Evolutionary conservation across 2,329 filamentous ascomycete genomes (phyloP).

Genomic region (Bipolaris cookei): DNA sequence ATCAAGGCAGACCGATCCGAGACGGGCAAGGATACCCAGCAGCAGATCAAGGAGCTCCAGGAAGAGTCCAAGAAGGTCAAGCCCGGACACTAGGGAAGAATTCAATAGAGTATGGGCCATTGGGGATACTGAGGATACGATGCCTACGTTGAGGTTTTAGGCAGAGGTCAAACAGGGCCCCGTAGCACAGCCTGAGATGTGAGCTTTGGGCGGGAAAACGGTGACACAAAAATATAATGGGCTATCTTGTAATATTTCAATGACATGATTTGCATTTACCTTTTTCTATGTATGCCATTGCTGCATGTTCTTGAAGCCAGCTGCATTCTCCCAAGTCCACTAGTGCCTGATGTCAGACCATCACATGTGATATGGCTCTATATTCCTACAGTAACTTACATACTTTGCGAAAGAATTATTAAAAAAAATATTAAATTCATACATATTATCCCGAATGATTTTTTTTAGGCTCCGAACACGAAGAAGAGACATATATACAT

Average conservation of each 20-base stretch:
- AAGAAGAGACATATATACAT: no score
- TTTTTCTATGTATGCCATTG: background rate
- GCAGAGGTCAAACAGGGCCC: background rate
- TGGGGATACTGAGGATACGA: background rate
- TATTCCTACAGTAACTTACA: no score
- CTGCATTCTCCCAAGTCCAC: background rate
- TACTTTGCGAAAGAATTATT: no score
- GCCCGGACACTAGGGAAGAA: background rate
- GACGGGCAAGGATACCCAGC: conserved; percentile 45
- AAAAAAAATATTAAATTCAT: no score
- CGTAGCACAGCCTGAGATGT: background rate
- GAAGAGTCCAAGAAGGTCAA: conserved; percentile 50
- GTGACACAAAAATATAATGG: background rate
- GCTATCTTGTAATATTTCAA: conserved; percentile 7
- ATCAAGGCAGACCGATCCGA: conserved; percentile 55
- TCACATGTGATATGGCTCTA: background rate
- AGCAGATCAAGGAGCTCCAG: conserved; percentile 56
- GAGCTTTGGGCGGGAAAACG: background rate
- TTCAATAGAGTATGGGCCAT: background rate
- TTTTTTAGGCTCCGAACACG: no score
- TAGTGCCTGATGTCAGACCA: background rate
- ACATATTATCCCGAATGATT: no score
- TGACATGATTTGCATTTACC: background rate
- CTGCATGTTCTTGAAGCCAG: background rate
- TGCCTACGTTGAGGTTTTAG: background rate